Conservation (phyloP, 371 early-diverging fungal species). For the Mucor sp. region DNA sequence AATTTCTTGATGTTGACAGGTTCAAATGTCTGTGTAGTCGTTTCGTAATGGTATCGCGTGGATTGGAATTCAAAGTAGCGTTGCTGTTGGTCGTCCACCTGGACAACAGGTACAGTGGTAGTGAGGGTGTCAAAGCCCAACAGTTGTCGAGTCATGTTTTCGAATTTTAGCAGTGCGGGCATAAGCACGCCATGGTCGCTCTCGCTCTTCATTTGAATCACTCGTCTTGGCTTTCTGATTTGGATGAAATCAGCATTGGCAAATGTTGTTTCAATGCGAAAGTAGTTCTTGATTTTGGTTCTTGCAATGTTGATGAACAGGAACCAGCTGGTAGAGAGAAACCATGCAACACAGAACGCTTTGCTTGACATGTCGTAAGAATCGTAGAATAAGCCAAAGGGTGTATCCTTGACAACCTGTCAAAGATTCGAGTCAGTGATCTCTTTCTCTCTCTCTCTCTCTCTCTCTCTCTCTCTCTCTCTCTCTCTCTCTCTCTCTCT, state of each 20-base stretch:
- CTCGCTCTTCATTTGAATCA: conserved; percentile 46
- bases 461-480: too few relatives aligned
- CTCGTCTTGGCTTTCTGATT: conserved; percentile 57
- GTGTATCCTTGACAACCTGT: conserved; percentile 11
- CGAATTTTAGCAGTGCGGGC: background rate
- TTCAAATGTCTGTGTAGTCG: conserved; percentile 33
- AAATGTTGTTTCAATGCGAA: conserved; percentile 48
- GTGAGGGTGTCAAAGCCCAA: conserved; percentile 21
- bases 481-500: too few relatives aligned
- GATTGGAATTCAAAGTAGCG: conserved; percentile 71
- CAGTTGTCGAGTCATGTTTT: background rate
- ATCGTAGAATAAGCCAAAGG: conserved; percentile 27
- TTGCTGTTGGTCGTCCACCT: background rate
- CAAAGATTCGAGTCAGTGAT: background rate
- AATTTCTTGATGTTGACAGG: conserved; percentile 38
- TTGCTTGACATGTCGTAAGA: conserved; percentile 57
- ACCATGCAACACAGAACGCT: conserved; percentile 71
- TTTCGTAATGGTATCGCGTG: conserved; percentile 60
- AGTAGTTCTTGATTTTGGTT: conserved; percentile 56
- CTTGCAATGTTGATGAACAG: conserved; percentile 43
- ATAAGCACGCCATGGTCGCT: background rate
- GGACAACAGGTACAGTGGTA: conserved; percentile 43
- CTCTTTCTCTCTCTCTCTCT: too few relatives aligned
- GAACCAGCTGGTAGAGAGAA: conserved; percentile 63
- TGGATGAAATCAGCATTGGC: conserved; percentile 52